phyloP scores from a whole-genome alignment of 257 asterid species.

The Solanum microdontum region DNA sequence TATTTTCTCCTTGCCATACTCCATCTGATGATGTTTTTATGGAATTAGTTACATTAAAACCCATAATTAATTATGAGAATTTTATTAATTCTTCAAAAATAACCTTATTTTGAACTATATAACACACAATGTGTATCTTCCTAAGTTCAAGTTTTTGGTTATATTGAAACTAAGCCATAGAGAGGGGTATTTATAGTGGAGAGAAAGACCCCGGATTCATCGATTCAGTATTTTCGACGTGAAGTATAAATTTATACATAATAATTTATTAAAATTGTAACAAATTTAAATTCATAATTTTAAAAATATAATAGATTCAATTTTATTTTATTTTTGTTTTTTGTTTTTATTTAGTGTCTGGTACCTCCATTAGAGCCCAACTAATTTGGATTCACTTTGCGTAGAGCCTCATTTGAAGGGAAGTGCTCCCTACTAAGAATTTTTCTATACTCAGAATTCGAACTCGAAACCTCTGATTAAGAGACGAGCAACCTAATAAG shows the following conservation, averaged over 20 bases:
- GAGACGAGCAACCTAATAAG: no score
- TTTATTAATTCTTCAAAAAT: neutral
- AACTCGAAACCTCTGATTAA: accelerated
- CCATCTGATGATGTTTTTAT: slow-evolving; percentile 41
- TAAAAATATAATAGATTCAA: neutral
- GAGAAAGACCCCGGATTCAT: neutral
- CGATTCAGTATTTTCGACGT: neutral
- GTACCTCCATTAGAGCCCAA: accelerated
- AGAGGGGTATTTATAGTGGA: neutral
- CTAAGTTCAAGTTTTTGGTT: neutral
- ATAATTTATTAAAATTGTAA: neutral
- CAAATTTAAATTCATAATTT: neutral
- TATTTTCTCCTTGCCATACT: slow-evolving; percentile 48
- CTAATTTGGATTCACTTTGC: accelerated
- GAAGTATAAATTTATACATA: neutral
- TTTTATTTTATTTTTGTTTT: no score
- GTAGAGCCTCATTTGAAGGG: accelerated
- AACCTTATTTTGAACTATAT: neutral
- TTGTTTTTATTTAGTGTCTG: no score
- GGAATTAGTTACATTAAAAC: slow-evolving; percentile 18
- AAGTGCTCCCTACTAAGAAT: neutral
- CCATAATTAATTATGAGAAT: slow-evolving; percentile 2
- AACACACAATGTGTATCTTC: neutral
- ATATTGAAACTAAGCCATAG: neutral
- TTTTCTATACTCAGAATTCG: accelerated